Evolutionary conservation across 768 basidiomycete genomes (phyloP).

Genomic region (Russula virescens): DNA sequence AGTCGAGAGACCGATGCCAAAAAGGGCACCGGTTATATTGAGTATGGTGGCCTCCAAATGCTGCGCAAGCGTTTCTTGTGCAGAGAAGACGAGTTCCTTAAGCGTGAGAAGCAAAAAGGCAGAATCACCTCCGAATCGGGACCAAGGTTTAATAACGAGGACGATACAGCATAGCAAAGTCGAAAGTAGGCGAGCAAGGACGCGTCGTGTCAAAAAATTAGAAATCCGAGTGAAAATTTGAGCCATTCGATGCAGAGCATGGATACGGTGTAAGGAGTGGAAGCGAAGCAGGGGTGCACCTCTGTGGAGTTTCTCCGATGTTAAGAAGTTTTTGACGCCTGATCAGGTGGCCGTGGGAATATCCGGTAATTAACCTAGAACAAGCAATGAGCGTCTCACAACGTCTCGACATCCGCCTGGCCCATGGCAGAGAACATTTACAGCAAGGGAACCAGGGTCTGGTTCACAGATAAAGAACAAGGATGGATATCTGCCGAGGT

Average conservation of each 20-base stretch:
- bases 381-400: neutral
- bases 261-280: too few species aligned
- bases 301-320: too few species aligned
- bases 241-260: conserved; percentile 1
- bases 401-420: conserved; percentile 17
- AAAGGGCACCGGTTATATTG: conserved; percentile 39
- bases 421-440: conserved; percentile 88
- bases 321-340: too few species aligned
- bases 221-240: neutral
- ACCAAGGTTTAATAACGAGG: conserved; percentile 38
- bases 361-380: neutral
- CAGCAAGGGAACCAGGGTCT: conserved; percentile 83
- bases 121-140: conserved; percentile 34
- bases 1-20: conserved; percentile 36
- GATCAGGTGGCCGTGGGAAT: conserved; percentile 21
- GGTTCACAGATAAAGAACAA: conserved; percentile 92
- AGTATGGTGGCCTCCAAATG: conserved; percentile 43
- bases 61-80: conserved; percentile 43
- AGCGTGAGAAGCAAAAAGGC: conserved; percentile 37
- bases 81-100: conserved; percentile 45
- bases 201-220: conserved; percentile 30
- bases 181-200: conserved; percentile 39
- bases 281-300: too few species aligned
- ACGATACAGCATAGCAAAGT: conserved; percentile 39
- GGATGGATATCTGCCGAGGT: conserved; percentile 94